Evolutionary conservation across 108 stramenopile species (phyloP), one percentile per base, ranked within the genome.

Genomic region (Discostella stelligeroides): DNA sequence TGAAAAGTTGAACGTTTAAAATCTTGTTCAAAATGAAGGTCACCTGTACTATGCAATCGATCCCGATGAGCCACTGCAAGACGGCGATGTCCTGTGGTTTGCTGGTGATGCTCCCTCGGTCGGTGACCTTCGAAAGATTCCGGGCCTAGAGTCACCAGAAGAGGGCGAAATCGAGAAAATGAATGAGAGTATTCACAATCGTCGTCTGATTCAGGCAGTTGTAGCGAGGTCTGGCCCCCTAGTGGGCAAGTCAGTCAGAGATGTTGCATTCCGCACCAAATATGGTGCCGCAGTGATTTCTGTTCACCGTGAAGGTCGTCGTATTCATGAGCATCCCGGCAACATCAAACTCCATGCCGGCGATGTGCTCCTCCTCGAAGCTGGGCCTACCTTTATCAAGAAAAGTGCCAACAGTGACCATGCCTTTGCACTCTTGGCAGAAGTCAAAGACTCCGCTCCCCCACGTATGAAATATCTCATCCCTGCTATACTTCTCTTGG

Each of bases 251-350:
- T 89, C 90, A 15, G 86, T 88, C 14, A 84, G 80, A 40, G 86
- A 91, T 40, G 64, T 87, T 17, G 81, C 75, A 17, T 95, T 95
- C 68, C 78, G 90, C 50, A 89, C 86, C n/a, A 75, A 72, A 48
- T 94, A 86, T 58, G 93, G 90, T 66, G 90, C 90, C 18, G 93
- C 90, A 29, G 93, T 95, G 15, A 95, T 95, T 70, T 86, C 93
- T 21, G 88, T 95, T 27, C 90, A 91, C 56, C 80, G 93, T 18
- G 88, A 89, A 18, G 90, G 90, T 10, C 73, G 72, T 42, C 73
- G 89, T 25, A 76, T 95, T 30, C 90, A 92, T 41, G 88, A 95
- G 10, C 88, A 90, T 73, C 93, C 93, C 46, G 89, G 88, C 24
- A 78, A 85, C 23, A 80, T 93, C 61, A 86, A 87, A 58, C 80